A percentile compares a stretch with the other conserved stretches of the same genome.
Conservation (phyloP, 257 asterid genomes). For the Linderniella brevidens region DNA sequence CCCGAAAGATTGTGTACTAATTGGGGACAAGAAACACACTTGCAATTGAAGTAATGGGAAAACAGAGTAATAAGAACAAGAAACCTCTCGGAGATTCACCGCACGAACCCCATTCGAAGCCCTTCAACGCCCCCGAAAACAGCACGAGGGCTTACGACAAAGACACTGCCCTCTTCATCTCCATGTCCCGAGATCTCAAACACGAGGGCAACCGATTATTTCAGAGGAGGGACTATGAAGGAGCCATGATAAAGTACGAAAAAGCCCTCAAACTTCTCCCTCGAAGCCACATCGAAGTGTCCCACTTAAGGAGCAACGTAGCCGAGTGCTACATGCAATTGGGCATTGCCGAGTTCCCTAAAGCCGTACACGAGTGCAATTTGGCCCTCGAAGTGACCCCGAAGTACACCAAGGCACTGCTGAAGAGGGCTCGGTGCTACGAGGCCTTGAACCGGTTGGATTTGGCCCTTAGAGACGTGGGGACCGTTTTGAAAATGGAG, state of each 20-base stretch:
- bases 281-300: background rate
- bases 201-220: conserved; percentile 1
- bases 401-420: conserved; percentile 4
- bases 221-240: conserved; percentile 1
- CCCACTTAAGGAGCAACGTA: background rate
- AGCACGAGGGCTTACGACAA: background rate
- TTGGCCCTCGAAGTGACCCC: conserved; percentile 6
- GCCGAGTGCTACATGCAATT: conserved; percentile 4
- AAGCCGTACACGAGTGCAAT: conserved; percentile 1
- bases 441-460: conserved; percentile 2
- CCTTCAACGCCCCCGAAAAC: background rate
- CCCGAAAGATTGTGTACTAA: no score
- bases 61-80: conserved; percentile 1
- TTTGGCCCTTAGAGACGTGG: background rate
- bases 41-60: conserved; percentile 1
- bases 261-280: conserved; percentile 4
- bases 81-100: background rate
- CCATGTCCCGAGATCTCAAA: conserved; percentile 3
- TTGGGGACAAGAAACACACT: background rate
- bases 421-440: conserved; percentile 5
- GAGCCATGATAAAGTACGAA: conserved; percentile 3
- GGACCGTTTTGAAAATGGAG: conserved; percentile 1
- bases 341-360: conserved; percentile 3
- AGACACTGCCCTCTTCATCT: conserved; percentile 3
- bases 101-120: background rate